Base-by-base conservation (phyloP, 1,284 basidiomycete species). In the Porodaedalea pini region DNA sequence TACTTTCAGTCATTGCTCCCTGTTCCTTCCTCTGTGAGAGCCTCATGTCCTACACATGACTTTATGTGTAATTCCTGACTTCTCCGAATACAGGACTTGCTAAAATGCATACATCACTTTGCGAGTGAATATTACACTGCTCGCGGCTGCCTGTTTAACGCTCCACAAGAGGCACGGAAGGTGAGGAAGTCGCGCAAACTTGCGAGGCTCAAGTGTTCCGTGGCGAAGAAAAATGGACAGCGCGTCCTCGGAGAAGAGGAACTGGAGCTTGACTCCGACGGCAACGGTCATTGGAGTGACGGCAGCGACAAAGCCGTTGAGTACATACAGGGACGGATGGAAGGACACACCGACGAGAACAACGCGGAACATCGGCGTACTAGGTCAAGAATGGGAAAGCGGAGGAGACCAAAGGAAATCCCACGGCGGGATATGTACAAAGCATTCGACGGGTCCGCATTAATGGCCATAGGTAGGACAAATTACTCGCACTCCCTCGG, bases 31-130 rank as follows among this genome's bases (percentile, higher is more conserved):
- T 73, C 82, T 41, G 83, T 84, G 65, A 69, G 73, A 65, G 17
- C 27, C 50, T 15, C 59, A 57, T 39, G 11, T 11, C 11, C 19
- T 47, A 53, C 44, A 56, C 27, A 60, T 63, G 19, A 64, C 37
- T 53, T n/a, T n/a, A n/a, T n/a, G n/a, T 37, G 32, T 19, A 41
- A 45, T 57, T 23, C 56, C 60, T 39, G 27, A 51, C n/a, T 32
- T 23, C 13, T 52, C 51, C 36, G 43, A 32, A 15, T 37, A 19
- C 51, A 90, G 87, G 87, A 90, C 62, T 68, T 89, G 3, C 68
- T 90, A 44, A 88, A 89, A 73, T 78, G 75, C 51, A 79, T 90
- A 51, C 88, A 90, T 62, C 74, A 83, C 65, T 83, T 84, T 60
- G 76, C 87, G 11, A 82, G 79, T 57, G 73, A 74, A 31, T 85